phyloP scores from a whole-genome alignment of 148 eudicot species.

The Simmondsia chinensis region DNA sequence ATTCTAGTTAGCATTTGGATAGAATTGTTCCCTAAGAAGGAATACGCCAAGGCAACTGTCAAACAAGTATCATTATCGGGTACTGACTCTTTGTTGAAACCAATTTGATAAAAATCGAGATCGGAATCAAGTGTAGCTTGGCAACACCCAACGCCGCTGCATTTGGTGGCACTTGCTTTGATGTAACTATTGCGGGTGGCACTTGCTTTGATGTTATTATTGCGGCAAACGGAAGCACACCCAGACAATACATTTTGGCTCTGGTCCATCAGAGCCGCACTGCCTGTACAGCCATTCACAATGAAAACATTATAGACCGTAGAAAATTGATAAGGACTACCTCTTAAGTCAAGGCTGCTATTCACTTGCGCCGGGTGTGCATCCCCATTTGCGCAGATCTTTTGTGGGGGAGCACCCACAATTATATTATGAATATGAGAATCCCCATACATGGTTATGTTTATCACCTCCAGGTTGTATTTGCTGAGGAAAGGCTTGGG shows the following conservation, averaged over 20 bases:
- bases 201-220: not conserved
- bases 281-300: slow-evolving; percentile 14
- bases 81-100: slow-evolving; percentile 4
- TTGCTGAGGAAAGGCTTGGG: slow-evolving; percentile 7
- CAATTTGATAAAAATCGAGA: not conserved
- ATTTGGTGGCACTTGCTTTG: too few species aligned
- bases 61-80: slow-evolving; percentile 13
- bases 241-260: slow-evolving; percentile 3
- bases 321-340: slow-evolving; percentile 7
- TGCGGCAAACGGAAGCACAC: slow-evolving; percentile 11
- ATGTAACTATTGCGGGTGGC: not conserved
- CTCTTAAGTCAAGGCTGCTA: slow-evolving; percentile 3
- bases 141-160: slow-evolving; percentile 10
- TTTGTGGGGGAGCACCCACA: not conserved
- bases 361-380: not conserved
- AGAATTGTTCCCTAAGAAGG: slow-evolving; percentile 8
- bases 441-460: slow-evolving; percentile 1
- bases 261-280: slow-evolving; percentile 1
- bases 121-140: slow-evolving; percentile 7
- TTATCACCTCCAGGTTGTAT: slow-evolving; percentile 8
- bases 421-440: not conserved
- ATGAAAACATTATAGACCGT: slow-evolving; percentile 1
- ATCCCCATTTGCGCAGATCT: not conserved
- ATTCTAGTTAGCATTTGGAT: slow-evolving; percentile 6
- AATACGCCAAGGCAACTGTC: slow-evolving; percentile 3